phyloP scores from a whole-genome alignment of 1,139 yeast species.

The Taphrina pruni region DNA sequence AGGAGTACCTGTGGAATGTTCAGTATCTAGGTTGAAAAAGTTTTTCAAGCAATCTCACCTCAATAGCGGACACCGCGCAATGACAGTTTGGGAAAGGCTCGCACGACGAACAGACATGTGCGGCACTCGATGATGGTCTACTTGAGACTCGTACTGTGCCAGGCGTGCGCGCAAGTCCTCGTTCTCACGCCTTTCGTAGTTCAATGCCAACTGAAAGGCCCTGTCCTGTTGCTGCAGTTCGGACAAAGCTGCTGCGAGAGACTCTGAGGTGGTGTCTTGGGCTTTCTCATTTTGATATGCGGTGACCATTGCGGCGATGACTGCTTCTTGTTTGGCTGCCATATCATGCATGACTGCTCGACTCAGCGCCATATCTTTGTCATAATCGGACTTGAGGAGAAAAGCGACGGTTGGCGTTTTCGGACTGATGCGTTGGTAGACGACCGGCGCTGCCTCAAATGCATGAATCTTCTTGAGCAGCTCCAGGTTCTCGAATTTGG shows the following conservation, averaged over 20 bases:
- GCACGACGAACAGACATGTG: not conserved
- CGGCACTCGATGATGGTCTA: slow-evolving; percentile 8
- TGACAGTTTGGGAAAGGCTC: not conserved
- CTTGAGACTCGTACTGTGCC: slow-evolving; percentile 1
- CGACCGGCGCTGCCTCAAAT: slow-evolving; percentile 1
- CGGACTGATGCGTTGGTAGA: slow-evolving; percentile 9
- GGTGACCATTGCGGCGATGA: not conserved
- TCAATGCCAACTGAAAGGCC: not conserved
- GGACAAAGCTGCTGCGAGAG: not conserved
- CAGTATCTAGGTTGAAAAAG: not conserved
- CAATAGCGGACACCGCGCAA: not conserved
- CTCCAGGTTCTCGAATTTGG: slow-evolving; percentile 4
- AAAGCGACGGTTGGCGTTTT: slow-evolving; percentile 1
- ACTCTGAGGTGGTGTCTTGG: not conserved
- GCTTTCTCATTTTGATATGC: not conserved
- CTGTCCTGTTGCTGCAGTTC: slow-evolving; percentile 5
- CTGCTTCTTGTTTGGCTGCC: slow-evolving; percentile 14
- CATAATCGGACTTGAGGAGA: slow-evolving; percentile 6
- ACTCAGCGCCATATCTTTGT: slow-evolving; percentile 7
- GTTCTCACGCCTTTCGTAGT: slow-evolving; percentile 1
- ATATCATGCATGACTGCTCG: not conserved
- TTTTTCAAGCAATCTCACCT: not conserved
- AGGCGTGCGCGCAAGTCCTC: not conserved
- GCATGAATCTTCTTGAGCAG: not conserved
- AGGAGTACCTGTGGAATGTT: not conserved